These are phyloP conservation scores for Aureobasidium sp. DNA, from an alignment of 2,329 filamentous ascomycete species.

Conservation along the genomic window DNA sequence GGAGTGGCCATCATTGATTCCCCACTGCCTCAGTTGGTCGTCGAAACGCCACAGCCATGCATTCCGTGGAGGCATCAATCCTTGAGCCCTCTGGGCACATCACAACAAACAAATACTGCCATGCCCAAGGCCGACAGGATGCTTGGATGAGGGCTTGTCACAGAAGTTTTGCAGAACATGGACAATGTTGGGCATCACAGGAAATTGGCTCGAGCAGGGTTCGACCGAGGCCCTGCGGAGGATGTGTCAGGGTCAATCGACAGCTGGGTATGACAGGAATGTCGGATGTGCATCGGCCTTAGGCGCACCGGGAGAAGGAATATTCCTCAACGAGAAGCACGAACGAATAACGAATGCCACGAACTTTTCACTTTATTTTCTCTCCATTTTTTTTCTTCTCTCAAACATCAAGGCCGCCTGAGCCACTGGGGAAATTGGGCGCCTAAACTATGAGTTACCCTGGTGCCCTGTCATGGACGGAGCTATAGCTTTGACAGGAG, in stretches of 20 bases:
- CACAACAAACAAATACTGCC: background rate
- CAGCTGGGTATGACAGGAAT: background rate
- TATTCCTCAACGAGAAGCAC: background rate
- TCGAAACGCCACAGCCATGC: background rate
- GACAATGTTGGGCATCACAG: background rate
- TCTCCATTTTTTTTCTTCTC: background rate
- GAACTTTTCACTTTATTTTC: background rate
- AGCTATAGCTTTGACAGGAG: background rate
- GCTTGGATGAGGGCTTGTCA: background rate
- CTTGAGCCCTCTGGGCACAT: background rate
- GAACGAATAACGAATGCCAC: background rate
- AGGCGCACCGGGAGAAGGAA: background rate
- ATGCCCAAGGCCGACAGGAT: background rate
- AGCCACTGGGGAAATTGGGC: background rate
- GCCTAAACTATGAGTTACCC: background rate
- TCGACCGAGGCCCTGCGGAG: background rate
- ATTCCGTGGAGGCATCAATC: background rate
- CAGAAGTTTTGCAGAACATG: background rate
- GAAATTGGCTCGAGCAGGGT: background rate
- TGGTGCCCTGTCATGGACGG: background rate
- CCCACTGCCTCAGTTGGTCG: too few species aligned
- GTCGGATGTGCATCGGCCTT: background rate
- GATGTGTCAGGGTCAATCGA: background rate
- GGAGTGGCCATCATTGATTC: background rate
- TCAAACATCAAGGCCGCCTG: background rate